Percentiles rank a stretch among this genome's conserved stretches.
Evolutionary conservation across 129 eudicot species (phyloP).

Genomic region (Solidago caesia): DNA sequence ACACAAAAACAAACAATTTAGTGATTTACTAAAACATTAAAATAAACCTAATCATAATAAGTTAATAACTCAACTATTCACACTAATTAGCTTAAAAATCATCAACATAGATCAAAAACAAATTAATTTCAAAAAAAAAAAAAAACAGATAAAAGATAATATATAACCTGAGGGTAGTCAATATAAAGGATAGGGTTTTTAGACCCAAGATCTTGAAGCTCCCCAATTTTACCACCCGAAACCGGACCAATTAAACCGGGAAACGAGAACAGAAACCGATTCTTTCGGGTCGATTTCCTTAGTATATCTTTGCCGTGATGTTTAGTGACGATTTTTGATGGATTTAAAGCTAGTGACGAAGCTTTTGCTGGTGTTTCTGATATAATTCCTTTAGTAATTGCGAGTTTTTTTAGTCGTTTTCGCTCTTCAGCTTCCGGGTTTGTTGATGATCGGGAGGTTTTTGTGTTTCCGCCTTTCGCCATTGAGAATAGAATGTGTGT

Average conservation of each 20-base stretch:
- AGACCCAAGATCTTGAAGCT: slow-evolving; percentile 73
- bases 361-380: slow-evolving; percentile 52
- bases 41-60: not conserved
- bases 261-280: slow-evolving; percentile 75
- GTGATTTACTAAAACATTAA: not conserved
- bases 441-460: slow-evolving; percentile 28
- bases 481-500: slow-evolving; percentile 13
- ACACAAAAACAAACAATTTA: not conserved
- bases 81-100: not conserved
- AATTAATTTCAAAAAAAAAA: not conserved
- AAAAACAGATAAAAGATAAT: not conserved
- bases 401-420: slow-evolving; percentile 51
- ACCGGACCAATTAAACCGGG: slow-evolving; percentile 74
- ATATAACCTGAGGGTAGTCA: slow-evolving; percentile 70
- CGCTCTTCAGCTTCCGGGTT: slow-evolving; percentile 73
- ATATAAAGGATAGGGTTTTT: slow-evolving; percentile 82
- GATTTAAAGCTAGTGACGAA: slow-evolving; percentile 41
- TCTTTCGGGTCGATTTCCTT: slow-evolving; percentile 79
- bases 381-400: slow-evolving; percentile 41
- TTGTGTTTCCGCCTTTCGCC: slow-evolving; percentile 50
- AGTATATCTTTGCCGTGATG: slow-evolving; percentile 84
- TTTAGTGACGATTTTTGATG: slow-evolving; percentile 66
- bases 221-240: slow-evolving; percentile 84
- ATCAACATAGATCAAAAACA: not conserved
- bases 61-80: not conserved